Percentiles rank a stretch among this genome's conserved stretches.
Conservation (phyloP, 768 basidiomycete species). For the Antrodiella citrinella region DNA sequence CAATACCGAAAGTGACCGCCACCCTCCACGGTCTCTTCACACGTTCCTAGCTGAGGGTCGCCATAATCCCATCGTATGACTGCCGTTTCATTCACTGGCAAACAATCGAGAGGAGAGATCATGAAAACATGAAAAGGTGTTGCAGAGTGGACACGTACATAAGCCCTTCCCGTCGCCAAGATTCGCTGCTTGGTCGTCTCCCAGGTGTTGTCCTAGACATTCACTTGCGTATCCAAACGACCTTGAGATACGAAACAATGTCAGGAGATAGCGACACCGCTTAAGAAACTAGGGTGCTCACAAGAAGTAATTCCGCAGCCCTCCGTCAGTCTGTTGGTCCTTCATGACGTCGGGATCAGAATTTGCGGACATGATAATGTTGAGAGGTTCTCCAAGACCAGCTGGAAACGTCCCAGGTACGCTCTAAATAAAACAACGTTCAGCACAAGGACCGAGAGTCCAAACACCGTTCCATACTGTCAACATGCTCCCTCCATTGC, state of each 20-base stretch:
- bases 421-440: conserved; percentile 26
- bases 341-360: conserved; percentile 67
- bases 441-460: neutral
- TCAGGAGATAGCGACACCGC: neutral
- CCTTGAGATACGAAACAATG: conserved; percentile 25
- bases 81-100: conserved; percentile 73
- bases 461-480: conserved; percentile 53
- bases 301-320: conserved; percentile 77
- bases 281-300: conserved; percentile 26
- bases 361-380: conserved; percentile 68
- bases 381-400: conserved; percentile 83
- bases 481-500: conserved; percentile 58
- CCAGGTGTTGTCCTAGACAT: conserved; percentile 78
- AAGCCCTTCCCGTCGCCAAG: conserved; percentile 79
- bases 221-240: conserved; percentile 68
- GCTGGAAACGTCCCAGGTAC: conserved; percentile 51
- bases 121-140: conserved; percentile 2
- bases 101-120: neutral
- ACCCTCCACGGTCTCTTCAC: conserved; percentile 77
- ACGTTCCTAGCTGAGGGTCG: conserved; percentile 74
- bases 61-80: conserved; percentile 85
- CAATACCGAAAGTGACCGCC: conserved; percentile 89
- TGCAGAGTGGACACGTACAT: conserved; percentile 33
- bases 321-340: conserved; percentile 53
- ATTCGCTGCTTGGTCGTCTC: conserved; percentile 60